Conservation (phyloP, 306 rosid genomes). For the Corylus avellana region DNA sequence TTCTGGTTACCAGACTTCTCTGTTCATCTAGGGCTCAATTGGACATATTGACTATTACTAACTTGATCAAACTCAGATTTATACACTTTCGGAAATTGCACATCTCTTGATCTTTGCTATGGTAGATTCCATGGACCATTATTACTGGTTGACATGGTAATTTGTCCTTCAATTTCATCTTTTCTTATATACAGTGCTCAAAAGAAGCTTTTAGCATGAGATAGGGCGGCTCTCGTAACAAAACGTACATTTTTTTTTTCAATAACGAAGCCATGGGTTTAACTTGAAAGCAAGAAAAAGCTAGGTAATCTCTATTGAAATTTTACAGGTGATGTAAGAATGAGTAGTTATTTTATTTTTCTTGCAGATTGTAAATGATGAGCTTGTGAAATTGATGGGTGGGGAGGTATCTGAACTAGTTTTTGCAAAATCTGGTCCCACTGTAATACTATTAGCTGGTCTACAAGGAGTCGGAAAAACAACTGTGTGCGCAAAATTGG, state of each 20-base stretch:
- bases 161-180: background rate
- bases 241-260: background rate
- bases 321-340: constrained; percentile 7
- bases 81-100: background rate
- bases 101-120: background rate
- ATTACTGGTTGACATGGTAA: background rate
- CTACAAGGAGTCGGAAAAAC: constrained; percentile 99
- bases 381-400: constrained; percentile 95
- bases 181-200: background rate
- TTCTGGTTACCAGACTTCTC: background rate
- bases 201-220: background rate
- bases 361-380: constrained; percentile 88
- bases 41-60: background rate
- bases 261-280: background rate
- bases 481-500: constrained; percentile 92
- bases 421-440: constrained; percentile 79
- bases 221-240: background rate
- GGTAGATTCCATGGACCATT: background rate
- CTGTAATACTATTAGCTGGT: constrained; percentile 91
- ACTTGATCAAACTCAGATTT: background rate
- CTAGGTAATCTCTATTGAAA: constrained; percentile 15
- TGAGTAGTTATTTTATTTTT: constrained; percentile 21
- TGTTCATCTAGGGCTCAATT: background rate
- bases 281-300: background rate
- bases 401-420: constrained; percentile 89